Base-by-base conservation (phyloP, 257 asterid species). In the Mitragyna speciosa region DNA sequence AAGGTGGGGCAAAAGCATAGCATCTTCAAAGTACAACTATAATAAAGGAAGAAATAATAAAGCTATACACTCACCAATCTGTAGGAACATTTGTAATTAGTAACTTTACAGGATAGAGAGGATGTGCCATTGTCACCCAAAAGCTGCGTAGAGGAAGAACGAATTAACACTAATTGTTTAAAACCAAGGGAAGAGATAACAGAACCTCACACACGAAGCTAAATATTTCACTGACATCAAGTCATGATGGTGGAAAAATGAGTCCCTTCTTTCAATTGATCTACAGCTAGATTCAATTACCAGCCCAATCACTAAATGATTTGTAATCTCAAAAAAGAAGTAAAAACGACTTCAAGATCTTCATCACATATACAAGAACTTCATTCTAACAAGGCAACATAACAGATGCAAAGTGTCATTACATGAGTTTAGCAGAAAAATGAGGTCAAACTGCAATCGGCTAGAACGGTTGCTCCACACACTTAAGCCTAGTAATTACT, bases 71-170 rank as follows among this genome's bases (percentile, higher is more conserved):
- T 88, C 85, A 96, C 99, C 97, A 97, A 76, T 94, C 97, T 12
- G 94, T 61, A 85, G 98, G 96, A 89, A 86, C 82, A 82, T 77
- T 89, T 72, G 97, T 71, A 78, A 92, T 82, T 74, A 83, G 85
- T 91, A 91, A 86, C 92, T 94, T 94, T 81, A 89, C 91, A 28
- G 98, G 93, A 79, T 80, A 54, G 20, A 92, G 78, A 81, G 99
- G 98, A 80, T 91, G 91, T 74, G 90, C 80, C 77, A 89, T 83
- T 33, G 94, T 86, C 87, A 79, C 70, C 98, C 96, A 94, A 82
- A 96, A 96, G 80, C 99, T 96, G 96, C 91, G 87, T 19, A 81
- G 75, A 31, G 20, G 52, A 67, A 78, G 31, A 48, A 49, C 22
- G 48, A 68, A 22, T 68, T 12, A 5, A n/a, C 1, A 43, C 11